Evolutionary conservation across 139 green algal species (phyloP).

Genomic region (Asterochloris erici): DNA sequence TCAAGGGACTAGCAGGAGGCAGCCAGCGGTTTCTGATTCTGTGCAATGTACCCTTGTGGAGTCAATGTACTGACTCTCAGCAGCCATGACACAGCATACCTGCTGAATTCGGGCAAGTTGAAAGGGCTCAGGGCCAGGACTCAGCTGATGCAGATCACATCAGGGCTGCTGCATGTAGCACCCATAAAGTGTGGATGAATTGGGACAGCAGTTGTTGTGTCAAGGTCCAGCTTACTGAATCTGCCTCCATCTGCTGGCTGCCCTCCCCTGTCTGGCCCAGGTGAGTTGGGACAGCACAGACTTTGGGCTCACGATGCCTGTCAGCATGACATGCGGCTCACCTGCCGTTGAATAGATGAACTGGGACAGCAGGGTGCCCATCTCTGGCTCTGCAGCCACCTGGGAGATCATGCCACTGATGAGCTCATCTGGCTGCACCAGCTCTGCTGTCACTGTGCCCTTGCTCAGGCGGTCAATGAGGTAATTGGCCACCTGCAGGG

Average conservation of each 20-base stretch:
- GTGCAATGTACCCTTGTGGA: too few relatives aligned
- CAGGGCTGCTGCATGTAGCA: not conserved
- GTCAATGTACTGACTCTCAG: too few relatives aligned
- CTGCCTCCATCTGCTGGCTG: not conserved
- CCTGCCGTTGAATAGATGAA: conserved; percentile 27
- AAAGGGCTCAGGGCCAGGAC: too few relatives aligned
- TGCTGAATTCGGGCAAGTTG: too few relatives aligned
- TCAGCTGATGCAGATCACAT: too few relatives aligned
- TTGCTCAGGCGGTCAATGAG: conserved; percentile 25
- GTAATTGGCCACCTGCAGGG: conserved; percentile 34
- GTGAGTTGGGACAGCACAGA: not conserved
- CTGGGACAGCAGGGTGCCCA: conserved; percentile 22
- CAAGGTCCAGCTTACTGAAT: not conserved
- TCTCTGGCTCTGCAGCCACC: conserved; percentile 34
- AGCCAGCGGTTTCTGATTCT: too few relatives aligned
- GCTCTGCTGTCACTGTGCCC: conserved; percentile 26
- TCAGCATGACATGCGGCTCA: not conserved
- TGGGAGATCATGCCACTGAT: conserved; percentile 32
- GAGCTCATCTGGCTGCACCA: conserved; percentile 41
- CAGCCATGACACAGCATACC: too few relatives aligned
- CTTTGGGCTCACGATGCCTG: too few relatives aligned
- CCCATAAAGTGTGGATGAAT: not conserved
- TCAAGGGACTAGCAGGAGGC: too few relatives aligned
- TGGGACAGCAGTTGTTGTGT: not conserved
- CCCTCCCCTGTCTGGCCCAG: not conserved